A percentile compares a stretch with the other conserved stretches of the same genome.
Conservation (phyloP, 306 rosid genomes). For the Herpetospermum pedunculosum region DNA sequence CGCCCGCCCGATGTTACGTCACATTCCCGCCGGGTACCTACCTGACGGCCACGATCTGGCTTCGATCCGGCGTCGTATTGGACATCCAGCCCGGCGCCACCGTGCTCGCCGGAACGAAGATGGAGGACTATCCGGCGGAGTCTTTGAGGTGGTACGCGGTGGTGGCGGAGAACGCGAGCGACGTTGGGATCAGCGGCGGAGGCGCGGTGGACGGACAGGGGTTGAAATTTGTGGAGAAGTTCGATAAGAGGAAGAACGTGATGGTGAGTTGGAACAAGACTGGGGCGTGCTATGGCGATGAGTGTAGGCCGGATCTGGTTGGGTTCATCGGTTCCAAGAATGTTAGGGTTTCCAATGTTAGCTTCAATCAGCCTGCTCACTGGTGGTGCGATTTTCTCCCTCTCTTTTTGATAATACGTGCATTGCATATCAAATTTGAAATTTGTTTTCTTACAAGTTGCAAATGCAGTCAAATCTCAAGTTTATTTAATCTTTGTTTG, state of each 20-base stretch:
- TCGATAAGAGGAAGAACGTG: constrained; percentile 60
- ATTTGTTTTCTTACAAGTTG: too few species aligned
- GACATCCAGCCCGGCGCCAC: constrained; percentile 50
- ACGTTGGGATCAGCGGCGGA: constrained; percentile 75
- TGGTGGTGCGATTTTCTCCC: constrained; percentile 54
- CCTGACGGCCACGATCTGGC: constrained; percentile 66
- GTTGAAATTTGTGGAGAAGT: constrained; percentile 46
- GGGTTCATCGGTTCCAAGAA: constrained; percentile 51
- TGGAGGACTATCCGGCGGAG: constrained; percentile 54
- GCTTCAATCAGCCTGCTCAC: constrained; percentile 63
- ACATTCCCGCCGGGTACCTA: constrained; percentile 60
- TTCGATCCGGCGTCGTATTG: constrained; percentile 61
- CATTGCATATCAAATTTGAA: neutral
- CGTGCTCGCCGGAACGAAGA: constrained; percentile 47
- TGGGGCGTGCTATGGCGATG: constrained; percentile 75
- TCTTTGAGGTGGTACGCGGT: constrained; percentile 64
- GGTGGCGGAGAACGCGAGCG: constrained; percentile 67
- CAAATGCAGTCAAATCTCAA: too few species aligned
- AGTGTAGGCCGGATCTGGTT: constrained; percentile 72
- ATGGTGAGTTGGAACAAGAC: constrained; percentile 94
- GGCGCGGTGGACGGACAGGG: constrained; percentile 89
- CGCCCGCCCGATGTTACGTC: constrained; percentile 34
- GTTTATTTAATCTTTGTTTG: neutral
- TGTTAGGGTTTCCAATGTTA: constrained; percentile 40
- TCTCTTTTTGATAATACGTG: too few species aligned